These are phyloP conservation scores for Suillus occidentalis DNA, from an alignment of 768 basidiomycete genomes.

Conservation along the genomic window DNA sequence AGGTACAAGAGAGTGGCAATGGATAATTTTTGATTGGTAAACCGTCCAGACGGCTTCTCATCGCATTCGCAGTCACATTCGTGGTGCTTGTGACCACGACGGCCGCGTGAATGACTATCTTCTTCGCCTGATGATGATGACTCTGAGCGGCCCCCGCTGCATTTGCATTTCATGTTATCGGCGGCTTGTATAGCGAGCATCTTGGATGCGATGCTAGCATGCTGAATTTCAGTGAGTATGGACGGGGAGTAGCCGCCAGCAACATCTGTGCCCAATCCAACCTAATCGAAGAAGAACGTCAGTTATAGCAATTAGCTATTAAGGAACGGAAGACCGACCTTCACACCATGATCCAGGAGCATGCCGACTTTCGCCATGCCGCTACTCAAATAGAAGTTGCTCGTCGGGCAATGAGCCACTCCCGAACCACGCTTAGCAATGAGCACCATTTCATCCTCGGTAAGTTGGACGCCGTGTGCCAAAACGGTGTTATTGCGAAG, in stretches of 20 bases:
- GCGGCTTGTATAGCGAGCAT: conserved; percentile 53
- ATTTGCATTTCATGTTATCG: conserved; percentile 13
- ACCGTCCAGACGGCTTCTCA: conserved; percentile 22
- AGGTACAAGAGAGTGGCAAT: conserved; percentile 82
- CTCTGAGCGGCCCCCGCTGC: background rate
- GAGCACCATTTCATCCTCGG: conserved; percentile 68
- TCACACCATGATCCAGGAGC: conserved; percentile 82
- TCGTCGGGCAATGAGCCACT: conserved; percentile 91
- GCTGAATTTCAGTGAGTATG: conserved; percentile 71
- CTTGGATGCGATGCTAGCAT: conserved; percentile 81
- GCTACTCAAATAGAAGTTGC: conserved; percentile 88
- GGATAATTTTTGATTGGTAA: conserved; percentile 63
- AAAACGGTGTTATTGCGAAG: conserved; percentile 80
- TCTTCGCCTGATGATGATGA: background rate
- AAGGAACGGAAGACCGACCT: conserved; percentile 47
- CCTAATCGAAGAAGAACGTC: conserved; percentile 42
- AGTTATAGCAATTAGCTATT: conserved; percentile 9
- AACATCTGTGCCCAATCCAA: conserved; percentile 93
- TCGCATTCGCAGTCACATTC: conserved; percentile 4
- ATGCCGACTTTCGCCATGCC: conserved; percentile 79
- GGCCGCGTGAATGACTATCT: conserved; percentile 8
- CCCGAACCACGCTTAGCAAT: conserved; percentile 68
- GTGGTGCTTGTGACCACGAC: conserved; percentile 3
- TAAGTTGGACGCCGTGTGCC: conserved; percentile 84
- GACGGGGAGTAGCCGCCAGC: conserved; percentile 86